Evolutionary conservation across 352 stramenopile genomes (phyloP).

Genomic region (Globisporangium apiculatum): DNA sequence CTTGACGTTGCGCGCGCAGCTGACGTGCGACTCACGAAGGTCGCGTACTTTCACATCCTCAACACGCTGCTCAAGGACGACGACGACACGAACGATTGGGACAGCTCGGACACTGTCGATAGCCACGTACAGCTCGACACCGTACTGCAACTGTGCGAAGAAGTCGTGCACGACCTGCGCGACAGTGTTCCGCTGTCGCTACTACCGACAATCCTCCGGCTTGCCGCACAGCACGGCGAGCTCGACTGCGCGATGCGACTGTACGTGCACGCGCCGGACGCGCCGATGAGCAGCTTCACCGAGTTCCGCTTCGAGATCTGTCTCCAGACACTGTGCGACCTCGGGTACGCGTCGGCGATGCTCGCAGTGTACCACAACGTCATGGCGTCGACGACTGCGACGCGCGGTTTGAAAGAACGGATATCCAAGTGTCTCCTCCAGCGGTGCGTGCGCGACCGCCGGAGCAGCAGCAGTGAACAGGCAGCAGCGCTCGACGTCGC

Average conservation of each 20-base stretch:
- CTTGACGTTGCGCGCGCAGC: conserved; percentile 24
- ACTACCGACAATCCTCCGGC: conserved; percentile 47
- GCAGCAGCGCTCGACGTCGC: conserved; percentile 7
- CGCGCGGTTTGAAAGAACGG: conserved; percentile 33
- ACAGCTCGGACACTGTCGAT: neutral
- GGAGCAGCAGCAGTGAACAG: conserved; percentile 13
- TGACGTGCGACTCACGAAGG: conserved; percentile 31
- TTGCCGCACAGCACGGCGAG: conserved; percentile 44
- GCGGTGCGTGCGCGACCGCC: conserved; percentile 30
- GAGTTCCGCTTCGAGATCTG: conserved; percentile 68
- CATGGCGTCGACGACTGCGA: conserved; percentile 30
- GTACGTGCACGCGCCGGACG: conserved; percentile 35
- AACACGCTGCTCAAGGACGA: conserved; percentile 43
- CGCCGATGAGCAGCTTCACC: conserved; percentile 32
- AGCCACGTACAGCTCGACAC: conserved; percentile 31
- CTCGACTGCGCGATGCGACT: conserved; percentile 56
- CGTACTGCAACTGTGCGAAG: conserved; percentile 46
- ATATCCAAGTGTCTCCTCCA: conserved; percentile 62
- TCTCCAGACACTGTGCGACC: conserved; percentile 44
- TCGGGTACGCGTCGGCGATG: conserved; percentile 37
- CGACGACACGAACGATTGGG: conserved; percentile 8
- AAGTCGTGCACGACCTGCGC: conserved; percentile 31
- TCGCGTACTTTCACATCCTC: conserved; percentile 56
- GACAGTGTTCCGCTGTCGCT: conserved; percentile 44
- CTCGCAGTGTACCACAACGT: conserved; percentile 48